Evolutionary conservation across 345 rosid species (phyloP).

Genomic region (Turritis glabra): DNA sequence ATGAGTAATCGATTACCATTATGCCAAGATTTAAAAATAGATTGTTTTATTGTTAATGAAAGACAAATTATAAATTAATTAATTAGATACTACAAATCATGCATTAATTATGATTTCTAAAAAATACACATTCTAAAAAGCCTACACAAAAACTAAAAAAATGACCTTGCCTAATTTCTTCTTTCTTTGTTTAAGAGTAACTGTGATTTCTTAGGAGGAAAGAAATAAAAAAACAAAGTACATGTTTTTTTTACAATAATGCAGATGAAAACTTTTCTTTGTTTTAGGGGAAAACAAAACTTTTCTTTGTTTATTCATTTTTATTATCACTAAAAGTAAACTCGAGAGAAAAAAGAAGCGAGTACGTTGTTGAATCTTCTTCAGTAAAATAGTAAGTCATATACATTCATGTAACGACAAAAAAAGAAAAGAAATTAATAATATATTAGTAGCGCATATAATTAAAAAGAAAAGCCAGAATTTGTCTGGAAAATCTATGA

Average conservation of each 20-base stretch:
- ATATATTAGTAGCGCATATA: background rate
- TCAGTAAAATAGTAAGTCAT: background rate
- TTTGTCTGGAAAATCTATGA: constrained; percentile 27
- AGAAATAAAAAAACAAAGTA: background rate
- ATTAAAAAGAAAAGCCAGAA: constrained; percentile 16
- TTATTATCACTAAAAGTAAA: background rate
- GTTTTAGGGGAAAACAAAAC: background rate
- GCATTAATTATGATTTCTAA: background rate
- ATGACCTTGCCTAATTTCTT: background rate
- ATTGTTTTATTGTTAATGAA: background rate
- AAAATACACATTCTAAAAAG: background rate
- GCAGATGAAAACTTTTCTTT: constrained; percentile 18
- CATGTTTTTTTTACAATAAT: constrained; percentile 9
- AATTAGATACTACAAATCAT: background rate
- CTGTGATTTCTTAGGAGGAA: constrained; percentile 26
- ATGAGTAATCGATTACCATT: no score
- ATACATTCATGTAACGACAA: constrained; percentile 20
- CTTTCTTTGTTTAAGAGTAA: background rate
- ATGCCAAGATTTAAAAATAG: background rate
- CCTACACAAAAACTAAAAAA: background rate
- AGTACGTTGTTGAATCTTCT: background rate
- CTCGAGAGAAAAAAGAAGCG: background rate
- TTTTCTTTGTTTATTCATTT: background rate
- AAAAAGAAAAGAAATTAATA: background rate
- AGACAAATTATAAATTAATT: background rate